Evolutionary conservation across 106 monocot genomes (phyloP).

Genomic region (Vanilla planifolia): DNA sequence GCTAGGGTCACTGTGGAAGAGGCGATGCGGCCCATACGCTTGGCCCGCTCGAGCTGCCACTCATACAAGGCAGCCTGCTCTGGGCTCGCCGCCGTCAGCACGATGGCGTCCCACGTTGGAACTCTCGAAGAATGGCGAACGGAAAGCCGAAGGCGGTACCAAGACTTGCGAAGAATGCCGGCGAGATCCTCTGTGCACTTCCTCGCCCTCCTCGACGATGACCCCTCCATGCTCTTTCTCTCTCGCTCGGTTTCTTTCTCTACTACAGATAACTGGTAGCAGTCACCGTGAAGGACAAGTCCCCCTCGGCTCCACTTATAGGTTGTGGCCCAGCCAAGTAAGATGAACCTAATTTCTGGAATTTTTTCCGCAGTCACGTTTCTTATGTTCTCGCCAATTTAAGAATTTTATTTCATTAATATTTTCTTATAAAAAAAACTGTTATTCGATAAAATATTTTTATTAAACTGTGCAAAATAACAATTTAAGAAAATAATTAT

Average conservation of each 20-base stretch:
- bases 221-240: neutral
- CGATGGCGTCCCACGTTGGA: conserved; percentile 90
- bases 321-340: no score
- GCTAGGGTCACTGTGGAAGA: conserved; percentile 67
- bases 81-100: conserved; percentile 94
- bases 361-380: no score
- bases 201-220: conserved; percentile 6
- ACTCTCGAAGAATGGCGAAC: conserved; percentile 62
- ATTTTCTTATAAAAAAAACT: no score
- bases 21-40: conserved; percentile 75
- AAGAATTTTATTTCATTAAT: no score
- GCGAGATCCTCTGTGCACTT: conserved; percentile 22
- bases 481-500: no score
- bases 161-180: conserved; percentile 56
- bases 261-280: no score
- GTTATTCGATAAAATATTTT: no score
- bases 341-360: no score
- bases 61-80: conserved; percentile 87
- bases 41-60: conserved; percentile 85
- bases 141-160: conserved; percentile 92
- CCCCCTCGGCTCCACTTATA: no score
- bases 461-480: no score
- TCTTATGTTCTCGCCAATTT: no score
- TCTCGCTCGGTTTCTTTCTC: neutral
- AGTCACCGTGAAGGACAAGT: no score